These are phyloP conservation scores for Rhizoclosmatium globosum DNA, from an alignment of 192 early-diverging fungal species.

Conservation along the genomic window DNA sequence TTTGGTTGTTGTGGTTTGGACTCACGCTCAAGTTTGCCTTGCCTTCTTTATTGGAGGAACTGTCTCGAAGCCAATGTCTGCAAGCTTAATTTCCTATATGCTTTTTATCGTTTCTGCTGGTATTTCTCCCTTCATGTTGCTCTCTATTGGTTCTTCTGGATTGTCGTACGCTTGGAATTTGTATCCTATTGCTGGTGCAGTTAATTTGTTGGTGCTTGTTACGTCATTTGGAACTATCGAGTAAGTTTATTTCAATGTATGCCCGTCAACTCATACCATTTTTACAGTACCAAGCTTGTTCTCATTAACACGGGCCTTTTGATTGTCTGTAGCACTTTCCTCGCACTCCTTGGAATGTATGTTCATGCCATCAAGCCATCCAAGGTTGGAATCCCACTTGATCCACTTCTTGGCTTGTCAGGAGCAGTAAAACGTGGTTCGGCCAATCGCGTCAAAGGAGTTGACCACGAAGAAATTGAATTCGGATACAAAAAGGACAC, in stretches of 20 bases:
- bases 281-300: not conserved
- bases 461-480: not conserved
- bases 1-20: slow-evolving; percentile 37
- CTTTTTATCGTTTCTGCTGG: slow-evolving; percentile 31
- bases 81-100: slow-evolving; percentile 30
- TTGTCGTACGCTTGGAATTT: slow-evolving; percentile 11
- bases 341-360: slow-evolving; percentile 35
- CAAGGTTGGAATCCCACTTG: slow-evolving; percentile 29
- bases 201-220: slow-evolving; percentile 23
- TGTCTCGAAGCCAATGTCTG: slow-evolving; percentile 33
- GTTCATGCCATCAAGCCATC: slow-evolving; percentile 42
- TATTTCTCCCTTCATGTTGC: slow-evolving; percentile 35
- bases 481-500: slow-evolving; percentile 19
- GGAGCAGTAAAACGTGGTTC: not conserved
- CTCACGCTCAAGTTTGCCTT: slow-evolving; percentile 43
- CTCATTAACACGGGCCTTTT: slow-evolving; percentile 15
- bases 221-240: slow-evolving; percentile 8
- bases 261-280: too few relatives aligned
- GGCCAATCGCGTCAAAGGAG: not conserved
- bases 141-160: slow-evolving; percentile 31
- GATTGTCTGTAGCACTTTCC: slow-evolving; percentile 10
- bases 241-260: too few relatives aligned
- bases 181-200: slow-evolving; percentile 31
- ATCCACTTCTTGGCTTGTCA: slow-evolving; percentile 40
- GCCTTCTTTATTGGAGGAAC: slow-evolving; percentile 33